These are phyloP conservation scores for Fomitopsis palustris DNA, from an alignment of 1,284 basidiomycete species.

Conservation along the genomic window DNA sequence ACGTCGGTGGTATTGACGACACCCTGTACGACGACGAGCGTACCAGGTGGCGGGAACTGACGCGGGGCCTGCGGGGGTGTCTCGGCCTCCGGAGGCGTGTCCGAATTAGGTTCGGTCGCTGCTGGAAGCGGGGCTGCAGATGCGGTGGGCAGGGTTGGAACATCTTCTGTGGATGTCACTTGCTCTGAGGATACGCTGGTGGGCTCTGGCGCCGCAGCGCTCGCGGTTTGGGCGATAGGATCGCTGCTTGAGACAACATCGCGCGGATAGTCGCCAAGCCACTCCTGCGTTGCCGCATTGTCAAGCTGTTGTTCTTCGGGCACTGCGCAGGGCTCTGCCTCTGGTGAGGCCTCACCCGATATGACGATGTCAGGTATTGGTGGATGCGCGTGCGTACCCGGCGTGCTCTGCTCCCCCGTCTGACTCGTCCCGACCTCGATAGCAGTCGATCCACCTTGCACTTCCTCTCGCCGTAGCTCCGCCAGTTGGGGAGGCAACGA, in stretches of 20 bases:
- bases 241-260: background rate
- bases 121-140: background rate
- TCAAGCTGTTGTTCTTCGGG: background rate
- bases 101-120: conserved; percentile 7
- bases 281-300: background rate
- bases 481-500: conserved; percentile 8
- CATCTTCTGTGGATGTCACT: background rate
- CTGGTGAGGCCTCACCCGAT: background rate
- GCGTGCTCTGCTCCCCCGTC: conserved; percentile 3
- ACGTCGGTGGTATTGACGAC: conserved; percentile 73
- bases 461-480: conserved; percentile 7
- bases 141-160: background rate
- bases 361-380: background rate
- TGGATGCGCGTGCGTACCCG: conserved; percentile 5
- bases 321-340: background rate
- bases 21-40: conserved; percentile 75
- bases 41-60: conserved; percentile 68
- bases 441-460: background rate
- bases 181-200: background rate
- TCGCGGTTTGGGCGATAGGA: background rate
- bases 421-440: background rate
- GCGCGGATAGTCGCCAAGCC: background rate
- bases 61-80: conserved; percentile 23
- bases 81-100: conserved; percentile 5
- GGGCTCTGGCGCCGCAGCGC: background rate